Percentiles rank a stretch among this genome's conserved stretches.
These are phyloP conservation scores for Sugiyamaella pinicola DNA, from an alignment of 1,139 yeast species.

Conservation along the genomic window DNA sequence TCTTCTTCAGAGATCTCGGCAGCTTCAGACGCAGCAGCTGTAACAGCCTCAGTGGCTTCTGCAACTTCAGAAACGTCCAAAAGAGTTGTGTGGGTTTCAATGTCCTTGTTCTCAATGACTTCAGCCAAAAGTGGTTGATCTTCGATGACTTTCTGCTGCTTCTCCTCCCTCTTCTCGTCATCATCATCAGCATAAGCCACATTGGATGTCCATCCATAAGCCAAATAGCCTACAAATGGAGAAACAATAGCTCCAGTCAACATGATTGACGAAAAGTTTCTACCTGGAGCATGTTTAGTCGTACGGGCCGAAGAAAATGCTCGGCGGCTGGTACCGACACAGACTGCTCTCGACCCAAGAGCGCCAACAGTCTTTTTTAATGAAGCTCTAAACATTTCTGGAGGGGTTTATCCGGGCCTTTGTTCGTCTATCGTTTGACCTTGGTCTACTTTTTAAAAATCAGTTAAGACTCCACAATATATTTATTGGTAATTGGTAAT, in stretches of 20 bases:
- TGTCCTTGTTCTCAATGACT: conserved; percentile 13
- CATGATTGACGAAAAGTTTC: not conserved
- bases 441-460: not conserved
- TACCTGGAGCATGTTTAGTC: not conserved
- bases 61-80: conserved; percentile 22
- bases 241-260: conserved; percentile 10
- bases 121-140: too few species aligned
- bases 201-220: conserved; percentile 8
- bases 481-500: too few species aligned
- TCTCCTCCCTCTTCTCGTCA: conserved; percentile 3
- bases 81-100: conserved; percentile 21
- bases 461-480: too few species aligned
- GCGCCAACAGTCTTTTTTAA: not conserved
- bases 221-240: conserved; percentile 18
- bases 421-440: not conserved
- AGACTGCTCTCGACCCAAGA: not conserved
- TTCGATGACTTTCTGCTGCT: too few species aligned
- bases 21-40: conserved; percentile 10
- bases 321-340: not conserved
- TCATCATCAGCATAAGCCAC: conserved; percentile 23
- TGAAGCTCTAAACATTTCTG: conserved; percentile 5
- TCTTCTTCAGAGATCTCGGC: conserved; percentile 13
- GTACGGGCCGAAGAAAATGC: conserved; percentile 17
- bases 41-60: conserved; percentile 18
- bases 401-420: not conserved